Conservation (phyloP, 331 rosid genomes). For the Dryas integrifolia region DNA sequence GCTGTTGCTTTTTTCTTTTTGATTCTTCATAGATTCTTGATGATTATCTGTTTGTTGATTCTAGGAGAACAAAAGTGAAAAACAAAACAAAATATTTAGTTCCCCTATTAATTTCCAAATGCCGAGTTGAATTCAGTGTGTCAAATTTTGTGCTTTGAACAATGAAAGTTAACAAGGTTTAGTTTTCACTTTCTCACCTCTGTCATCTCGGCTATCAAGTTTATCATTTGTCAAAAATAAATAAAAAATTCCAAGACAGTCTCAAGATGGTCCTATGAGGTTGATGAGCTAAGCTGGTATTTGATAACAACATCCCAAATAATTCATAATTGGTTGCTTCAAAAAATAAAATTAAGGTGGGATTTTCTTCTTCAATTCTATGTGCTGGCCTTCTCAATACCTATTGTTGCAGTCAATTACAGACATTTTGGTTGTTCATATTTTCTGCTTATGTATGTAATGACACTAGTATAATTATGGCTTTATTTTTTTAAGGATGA, state of each 20-base stretch:
- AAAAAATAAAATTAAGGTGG: background rate
- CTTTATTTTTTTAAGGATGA: slow-evolving; percentile 53
- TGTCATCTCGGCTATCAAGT: background rate
- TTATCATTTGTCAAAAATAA: background rate
- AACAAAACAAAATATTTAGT: background rate
- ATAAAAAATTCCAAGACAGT: background rate
- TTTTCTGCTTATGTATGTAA: slow-evolving; percentile 2
- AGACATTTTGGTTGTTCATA: background rate
- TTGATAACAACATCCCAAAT: background rate
- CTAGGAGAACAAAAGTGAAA: background rate
- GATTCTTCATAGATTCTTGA: background rate
- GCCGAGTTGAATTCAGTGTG: slow-evolving; percentile 1
- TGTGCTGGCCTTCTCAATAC: background rate
- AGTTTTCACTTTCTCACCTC: background rate
- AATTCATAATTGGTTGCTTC: background rate
- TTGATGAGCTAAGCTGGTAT: background rate
- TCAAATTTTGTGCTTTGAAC: background rate
- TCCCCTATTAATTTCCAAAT: background rate
- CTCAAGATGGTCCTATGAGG: background rate
- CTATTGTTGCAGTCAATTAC: background rate
- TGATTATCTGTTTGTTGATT: slow-evolving; percentile 5
- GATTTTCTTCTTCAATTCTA: background rate
- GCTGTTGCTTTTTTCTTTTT: background rate
- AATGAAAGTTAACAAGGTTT: background rate
- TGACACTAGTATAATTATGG: slow-evolving; percentile 17